Evolutionary conservation across 1,284 basidiomycete genomes (phyloP), one percentile per base, ranked within the genome.

Genomic region (Irpex sp.): DNA sequence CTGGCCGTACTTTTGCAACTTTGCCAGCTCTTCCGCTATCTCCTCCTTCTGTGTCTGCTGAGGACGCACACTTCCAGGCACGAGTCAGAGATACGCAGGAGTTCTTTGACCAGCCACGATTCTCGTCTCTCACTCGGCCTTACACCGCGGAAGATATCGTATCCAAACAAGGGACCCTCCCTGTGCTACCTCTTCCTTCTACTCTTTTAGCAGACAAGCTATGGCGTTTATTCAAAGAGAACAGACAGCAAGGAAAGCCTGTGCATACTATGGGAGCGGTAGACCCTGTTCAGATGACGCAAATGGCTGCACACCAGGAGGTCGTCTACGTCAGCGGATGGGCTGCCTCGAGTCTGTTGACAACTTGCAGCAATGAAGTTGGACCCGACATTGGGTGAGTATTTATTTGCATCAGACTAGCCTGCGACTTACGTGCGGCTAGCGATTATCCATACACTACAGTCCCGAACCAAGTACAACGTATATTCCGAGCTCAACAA

Each of bases 321-420:
- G 92, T 94, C 21, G 91, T 98, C 57, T 99, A 99, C 75, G 85
- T 99, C 31, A 97, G 94, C 48, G 97, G 97, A 31, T 99, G 94
- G 88, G 94, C 92, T 26, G 85, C 88, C 44, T 93, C 90, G 55
- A 98, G 96, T 64, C 85, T 96, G 62, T 82, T 94, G 59, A 94
- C 93, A 26, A 97, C 96, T 1, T 91, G 89, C 36, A 93, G 88
- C 72, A 96, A 98, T 73, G 97, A 99, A 79, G 96, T 98, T 61
- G 97, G 97, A 54, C 97, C 97, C 48, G 97, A 99, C 81, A 88
- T 99, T 74, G 97, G 96, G 93, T 93, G 71, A 71, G 85, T 77
- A n/a, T 54, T 40, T 38, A 56, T 48, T 59, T 63, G 61, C 63
- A 57, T 37, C 49, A 17, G 58, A n/a, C 49, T 38, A 62, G 36